These are phyloP conservation scores for Gracilariopsis chorda DNA, from an alignment of 23 red algal genomes.

Conservation along the genomic window DNA sequence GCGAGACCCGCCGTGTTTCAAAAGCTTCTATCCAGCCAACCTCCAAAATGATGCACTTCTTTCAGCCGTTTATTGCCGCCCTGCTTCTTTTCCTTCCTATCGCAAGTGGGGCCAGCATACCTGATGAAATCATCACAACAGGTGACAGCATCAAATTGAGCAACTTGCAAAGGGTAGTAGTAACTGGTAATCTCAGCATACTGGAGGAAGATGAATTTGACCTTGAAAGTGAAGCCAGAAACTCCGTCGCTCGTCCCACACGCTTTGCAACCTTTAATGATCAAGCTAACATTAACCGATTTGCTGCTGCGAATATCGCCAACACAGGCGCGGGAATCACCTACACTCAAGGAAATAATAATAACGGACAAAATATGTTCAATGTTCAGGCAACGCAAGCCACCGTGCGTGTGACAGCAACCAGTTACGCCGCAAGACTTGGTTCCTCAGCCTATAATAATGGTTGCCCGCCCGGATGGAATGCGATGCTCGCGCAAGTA, in stretches of 20 bases:
- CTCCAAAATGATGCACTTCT: neutral
- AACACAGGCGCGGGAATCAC: neutral
- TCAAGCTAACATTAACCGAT: neutral
- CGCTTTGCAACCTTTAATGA: neutral
- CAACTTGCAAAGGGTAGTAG: too few relatives aligned
- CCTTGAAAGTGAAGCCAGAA: too few relatives aligned
- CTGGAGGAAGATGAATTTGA: too few relatives aligned
- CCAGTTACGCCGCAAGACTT: neutral
- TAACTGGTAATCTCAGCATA: too few relatives aligned
- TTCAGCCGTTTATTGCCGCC: neutral
- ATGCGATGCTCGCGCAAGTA: neutral
- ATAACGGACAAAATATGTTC: neutral
- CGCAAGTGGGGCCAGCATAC: neutral
- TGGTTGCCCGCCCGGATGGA: neutral
- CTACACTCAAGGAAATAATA: neutral
- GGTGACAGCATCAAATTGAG: neutral
- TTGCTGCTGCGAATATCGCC: neutral
- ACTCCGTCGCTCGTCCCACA: neutral
- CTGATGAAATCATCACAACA: neutral
- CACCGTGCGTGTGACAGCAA: neutral
- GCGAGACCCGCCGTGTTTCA: too few relatives aligned
- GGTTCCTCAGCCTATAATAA: neutral
- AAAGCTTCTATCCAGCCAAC: too few relatives aligned
- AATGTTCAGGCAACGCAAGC: neutral
- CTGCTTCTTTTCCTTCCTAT: neutral